phyloP scores from a whole-genome alignment of 31 red algal species.

The Bonnemaisonia californica region DNA sequence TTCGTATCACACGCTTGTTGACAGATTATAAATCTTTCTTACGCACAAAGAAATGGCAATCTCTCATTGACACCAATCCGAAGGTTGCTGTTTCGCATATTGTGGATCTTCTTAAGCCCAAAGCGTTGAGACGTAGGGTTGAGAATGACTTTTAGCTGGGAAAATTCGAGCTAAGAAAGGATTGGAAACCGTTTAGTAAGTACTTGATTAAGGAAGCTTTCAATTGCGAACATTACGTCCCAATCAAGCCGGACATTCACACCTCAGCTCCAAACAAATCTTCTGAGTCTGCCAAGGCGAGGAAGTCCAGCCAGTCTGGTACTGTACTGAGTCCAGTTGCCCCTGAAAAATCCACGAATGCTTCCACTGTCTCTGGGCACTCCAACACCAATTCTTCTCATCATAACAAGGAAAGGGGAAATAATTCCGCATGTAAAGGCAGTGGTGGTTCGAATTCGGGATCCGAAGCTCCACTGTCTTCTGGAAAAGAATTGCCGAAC shows the following conservation, averaged over 20 bases:
- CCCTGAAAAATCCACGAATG: too few relatives aligned
- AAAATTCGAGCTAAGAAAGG: neutral
- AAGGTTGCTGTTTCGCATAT: slow-evolving; percentile 5
- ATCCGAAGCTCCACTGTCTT: too few relatives aligned
- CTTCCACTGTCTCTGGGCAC: too few relatives aligned
- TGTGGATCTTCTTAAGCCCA: neutral
- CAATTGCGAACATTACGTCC: neutral
- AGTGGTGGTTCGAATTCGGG: too few relatives aligned
- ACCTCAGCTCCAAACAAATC: neutral
- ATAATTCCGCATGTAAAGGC: too few relatives aligned
- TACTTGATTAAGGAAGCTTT: neutral
- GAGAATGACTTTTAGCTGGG: slow-evolving; percentile 1
- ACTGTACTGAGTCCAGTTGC: too few relatives aligned
- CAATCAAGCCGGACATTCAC: neutral
- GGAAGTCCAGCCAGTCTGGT: neutral
- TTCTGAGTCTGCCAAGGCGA: neutral
- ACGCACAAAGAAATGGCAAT: neutral
- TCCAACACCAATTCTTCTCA: too few relatives aligned
- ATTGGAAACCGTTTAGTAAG: too few relatives aligned
- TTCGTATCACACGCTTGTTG: neutral
- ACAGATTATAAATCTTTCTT: neutral
- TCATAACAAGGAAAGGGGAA: too few relatives aligned
- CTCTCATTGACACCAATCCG: neutral
- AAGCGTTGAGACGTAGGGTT: neutral
- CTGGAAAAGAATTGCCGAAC: too few relatives aligned